Conservation (phyloP, 345 rosid genomes). For the Boechera divaricarpa region DNA sequence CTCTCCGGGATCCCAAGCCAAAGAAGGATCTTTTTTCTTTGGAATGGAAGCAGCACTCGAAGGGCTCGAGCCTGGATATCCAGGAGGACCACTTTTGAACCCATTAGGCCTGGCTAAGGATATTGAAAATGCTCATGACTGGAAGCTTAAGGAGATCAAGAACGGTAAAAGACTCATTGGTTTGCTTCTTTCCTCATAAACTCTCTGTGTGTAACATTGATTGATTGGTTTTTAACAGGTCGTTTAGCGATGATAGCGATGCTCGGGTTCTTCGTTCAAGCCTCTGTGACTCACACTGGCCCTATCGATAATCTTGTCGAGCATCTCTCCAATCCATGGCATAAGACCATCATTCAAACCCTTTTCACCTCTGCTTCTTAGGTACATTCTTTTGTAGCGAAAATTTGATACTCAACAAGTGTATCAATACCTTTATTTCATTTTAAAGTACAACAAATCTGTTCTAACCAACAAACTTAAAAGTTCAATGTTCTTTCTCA, state of each 20-base stretch:
- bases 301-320: constrained; percentile 90
- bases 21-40: constrained; percentile 83
- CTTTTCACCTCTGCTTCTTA: constrained; percentile 52
- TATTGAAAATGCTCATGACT: constrained; percentile 60
- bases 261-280: constrained; percentile 91
- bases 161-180: constrained; percentile 55
- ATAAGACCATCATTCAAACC: constrained; percentile 82
- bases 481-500: not conserved
- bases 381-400: constrained; percentile 15
- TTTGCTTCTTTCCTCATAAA: not conserved
- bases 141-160: constrained; percentile 94
- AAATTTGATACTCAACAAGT: not conserved
- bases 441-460: constrained; percentile 37
- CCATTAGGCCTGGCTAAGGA: constrained; percentile 95
- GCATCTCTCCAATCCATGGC: constrained; percentile 94
- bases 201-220: constrained; percentile 4
- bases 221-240: constrained; percentile 52
- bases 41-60: constrained; percentile 82
- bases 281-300: constrained; percentile 80
- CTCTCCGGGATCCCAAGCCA: constrained; percentile 85
- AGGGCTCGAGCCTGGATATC: constrained; percentile 93
- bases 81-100: constrained; percentile 92
- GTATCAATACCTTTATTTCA: constrained; percentile 32
- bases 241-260: constrained; percentile 92
- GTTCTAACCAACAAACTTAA: constrained; percentile 26